phyloP scores from a whole-genome alignment of 1,284 basidiomycete species.

The Xerocomus minutiporus region DNA sequence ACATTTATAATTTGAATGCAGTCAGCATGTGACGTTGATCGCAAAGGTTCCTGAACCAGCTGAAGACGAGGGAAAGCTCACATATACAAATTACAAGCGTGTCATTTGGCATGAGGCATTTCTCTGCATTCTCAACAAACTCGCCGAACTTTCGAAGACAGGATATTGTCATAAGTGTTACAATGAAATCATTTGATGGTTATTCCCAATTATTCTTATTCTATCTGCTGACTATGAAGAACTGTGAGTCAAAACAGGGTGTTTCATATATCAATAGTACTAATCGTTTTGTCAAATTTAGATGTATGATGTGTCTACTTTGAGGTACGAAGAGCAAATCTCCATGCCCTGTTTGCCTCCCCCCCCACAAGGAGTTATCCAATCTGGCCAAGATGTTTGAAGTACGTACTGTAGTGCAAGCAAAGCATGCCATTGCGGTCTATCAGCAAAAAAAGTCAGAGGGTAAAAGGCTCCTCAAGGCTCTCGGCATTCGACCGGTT shows the following conservation, averaged over 20 bases:
- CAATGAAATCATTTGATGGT: not conserved
- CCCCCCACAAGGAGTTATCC: not conserved
- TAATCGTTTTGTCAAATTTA: not conserved
- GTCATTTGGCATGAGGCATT: slow-evolving; percentile 32
- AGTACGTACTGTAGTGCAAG: not conserved
- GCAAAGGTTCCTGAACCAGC: not conserved
- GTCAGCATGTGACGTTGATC: too few species aligned
- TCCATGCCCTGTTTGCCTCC: not conserved
- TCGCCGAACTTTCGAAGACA: not conserved
- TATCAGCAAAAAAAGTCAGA: not conserved
- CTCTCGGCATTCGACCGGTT: not conserved
- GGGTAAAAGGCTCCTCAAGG: not conserved
- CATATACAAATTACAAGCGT: slow-evolving; percentile 18
- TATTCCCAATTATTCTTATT: not conserved
- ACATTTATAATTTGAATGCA: too few species aligned
- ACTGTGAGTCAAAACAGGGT: not conserved
- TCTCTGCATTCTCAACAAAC: slow-evolving; percentile 21
- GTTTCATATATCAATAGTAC: not conserved
- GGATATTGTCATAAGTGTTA: not conserved
- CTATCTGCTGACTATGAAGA: not conserved
- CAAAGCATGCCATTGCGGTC: not conserved
- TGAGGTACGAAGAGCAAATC: not conserved
- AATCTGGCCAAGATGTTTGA: not conserved
- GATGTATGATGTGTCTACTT: not conserved
- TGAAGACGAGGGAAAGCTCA: slow-evolving; percentile 14